These are phyloP conservation scores for Neolentinus lepideus DNA, from an alignment of 1,284 basidiomycete species.

Conservation along the genomic window DNA sequence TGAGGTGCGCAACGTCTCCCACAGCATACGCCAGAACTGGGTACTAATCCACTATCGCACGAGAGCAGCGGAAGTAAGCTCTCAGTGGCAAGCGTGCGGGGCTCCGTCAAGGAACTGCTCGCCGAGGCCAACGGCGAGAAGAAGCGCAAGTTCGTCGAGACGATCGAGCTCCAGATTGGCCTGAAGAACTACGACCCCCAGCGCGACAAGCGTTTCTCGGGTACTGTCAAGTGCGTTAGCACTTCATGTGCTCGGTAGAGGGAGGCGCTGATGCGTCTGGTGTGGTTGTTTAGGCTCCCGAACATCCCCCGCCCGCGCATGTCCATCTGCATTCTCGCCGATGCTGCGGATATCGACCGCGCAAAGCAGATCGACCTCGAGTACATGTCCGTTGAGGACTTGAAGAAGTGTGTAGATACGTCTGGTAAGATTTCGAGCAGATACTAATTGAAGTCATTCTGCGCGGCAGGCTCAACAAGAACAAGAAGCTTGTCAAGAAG, in stretches of 20 bases:
- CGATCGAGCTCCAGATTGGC: conserved; percentile 94
- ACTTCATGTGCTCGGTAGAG: conserved; percentile 4
- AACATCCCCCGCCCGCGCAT: conserved; percentile 97
- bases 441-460: background rate
- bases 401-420: conserved; percentile 77
- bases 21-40: background rate
- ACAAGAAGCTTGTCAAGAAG: conserved; percentile 99
- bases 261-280: background rate
- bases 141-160: conserved; percentile 87
- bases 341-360: conserved; percentile 98
- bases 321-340: conserved; percentile 99
- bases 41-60: background rate
- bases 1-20: conserved; percentile 16
- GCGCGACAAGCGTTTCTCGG: conserved; percentile 95
- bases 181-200: conserved; percentile 98
- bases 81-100: conserved; percentile 98
- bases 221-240: conserved; percentile 91
- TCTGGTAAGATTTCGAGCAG: background rate
- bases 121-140: conserved; percentile 75
- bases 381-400: conserved; percentile 99
- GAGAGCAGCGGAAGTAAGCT: conserved; percentile 63
- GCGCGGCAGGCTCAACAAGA: conserved; percentile 83
- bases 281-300: conserved; percentile 72
- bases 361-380: conserved; percentile 97
- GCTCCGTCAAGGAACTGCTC: conserved; percentile 84